A percentile compares a stretch with the other conserved stretches of the same genome.
Evolutionary conservation across 2,329 filamentous ascomycete species (phyloP).

Genomic region (Ceratocystis cacaofunesta): DNA sequence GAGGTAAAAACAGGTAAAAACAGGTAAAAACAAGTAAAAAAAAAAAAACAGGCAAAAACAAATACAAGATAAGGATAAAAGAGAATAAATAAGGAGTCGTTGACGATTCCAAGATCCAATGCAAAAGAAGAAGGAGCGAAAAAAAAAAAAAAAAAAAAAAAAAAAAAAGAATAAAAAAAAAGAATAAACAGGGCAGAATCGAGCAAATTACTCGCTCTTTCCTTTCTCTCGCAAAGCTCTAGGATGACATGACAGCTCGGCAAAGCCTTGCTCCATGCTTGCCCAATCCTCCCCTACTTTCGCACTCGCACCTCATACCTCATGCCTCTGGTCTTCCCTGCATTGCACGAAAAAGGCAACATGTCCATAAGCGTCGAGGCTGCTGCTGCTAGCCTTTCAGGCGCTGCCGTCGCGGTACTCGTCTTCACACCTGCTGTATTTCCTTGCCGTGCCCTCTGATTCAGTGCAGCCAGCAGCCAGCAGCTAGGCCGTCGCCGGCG

Average conservation of each 20-base stretch:
- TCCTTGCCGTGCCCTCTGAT: no score
- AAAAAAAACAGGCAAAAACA: no score
- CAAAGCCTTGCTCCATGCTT: constrained; percentile 1
- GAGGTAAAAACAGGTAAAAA: neutral
- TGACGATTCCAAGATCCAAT: neutral
- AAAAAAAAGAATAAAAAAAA: no score
- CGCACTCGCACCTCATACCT: neutral
- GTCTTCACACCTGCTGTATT: no score
- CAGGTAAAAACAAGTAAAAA: no score
- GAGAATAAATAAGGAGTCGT: neutral
- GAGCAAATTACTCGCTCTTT: neutral
- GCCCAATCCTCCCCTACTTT: neutral
- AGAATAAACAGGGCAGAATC: no score
- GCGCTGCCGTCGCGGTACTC: neutral
- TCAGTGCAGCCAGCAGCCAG: neutral
- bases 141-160: neutral
- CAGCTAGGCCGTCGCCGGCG: neutral
- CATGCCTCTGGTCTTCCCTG: neutral
- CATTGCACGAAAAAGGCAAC: neutral
- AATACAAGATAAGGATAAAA: no score
- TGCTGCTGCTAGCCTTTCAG: neutral
- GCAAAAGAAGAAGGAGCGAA: neutral
- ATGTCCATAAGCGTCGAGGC: neutral
- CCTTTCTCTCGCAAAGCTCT: neutral
- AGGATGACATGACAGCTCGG: constrained; percentile 4